A percentile compares a stretch with the other conserved stretches of the same genome.
Evolutionary conservation across 306 rosid species (phyloP).

Genomic region (Dryas drummondii): DNA sequence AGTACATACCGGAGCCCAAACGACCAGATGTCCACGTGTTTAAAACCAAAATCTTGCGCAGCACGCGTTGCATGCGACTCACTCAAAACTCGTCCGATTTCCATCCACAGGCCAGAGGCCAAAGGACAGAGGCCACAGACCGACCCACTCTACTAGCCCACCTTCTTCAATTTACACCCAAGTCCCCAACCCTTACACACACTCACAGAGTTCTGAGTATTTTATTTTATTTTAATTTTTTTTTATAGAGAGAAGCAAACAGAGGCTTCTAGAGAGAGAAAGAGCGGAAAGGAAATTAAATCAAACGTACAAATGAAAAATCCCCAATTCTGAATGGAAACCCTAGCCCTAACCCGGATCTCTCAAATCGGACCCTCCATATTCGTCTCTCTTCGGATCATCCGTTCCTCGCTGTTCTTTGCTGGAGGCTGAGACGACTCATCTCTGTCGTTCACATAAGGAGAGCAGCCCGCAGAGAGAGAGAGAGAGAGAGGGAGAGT

Average conservation of each 20-base stretch:
- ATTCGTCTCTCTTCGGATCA: constrained; percentile 22
- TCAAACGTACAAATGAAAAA: constrained; percentile 30
- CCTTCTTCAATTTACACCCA: not conserved
- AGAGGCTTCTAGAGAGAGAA: constrained; percentile 8
- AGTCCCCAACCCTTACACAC: not conserved
- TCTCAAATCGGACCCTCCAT: constrained; percentile 32
- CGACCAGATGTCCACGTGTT: not conserved
- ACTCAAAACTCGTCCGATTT: not conserved
- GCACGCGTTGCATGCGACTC: not conserved
- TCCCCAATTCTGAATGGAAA: constrained; percentile 52
- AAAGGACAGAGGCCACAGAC: not conserved
- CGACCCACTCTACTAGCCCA: not conserved
- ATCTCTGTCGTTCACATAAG: not conserved
- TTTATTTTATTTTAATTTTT: not conserved
- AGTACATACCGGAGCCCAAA: not conserved
- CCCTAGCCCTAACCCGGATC: constrained; percentile 48
- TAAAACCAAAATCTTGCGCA: not conserved
- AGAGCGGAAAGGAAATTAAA: not conserved
- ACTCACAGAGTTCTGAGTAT: not conserved
- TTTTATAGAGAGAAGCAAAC: not conserved
- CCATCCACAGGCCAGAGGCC: not conserved
- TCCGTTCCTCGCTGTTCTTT: constrained; percentile 31
- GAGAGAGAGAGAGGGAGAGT: constrained; percentile 20
- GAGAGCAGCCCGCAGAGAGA: not conserved
- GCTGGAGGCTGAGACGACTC: constrained; percentile 40